Evolutionary conservation across 805 yeast genomes (phyloP).

Genomic region (Ogataea wickerhamii): DNA sequence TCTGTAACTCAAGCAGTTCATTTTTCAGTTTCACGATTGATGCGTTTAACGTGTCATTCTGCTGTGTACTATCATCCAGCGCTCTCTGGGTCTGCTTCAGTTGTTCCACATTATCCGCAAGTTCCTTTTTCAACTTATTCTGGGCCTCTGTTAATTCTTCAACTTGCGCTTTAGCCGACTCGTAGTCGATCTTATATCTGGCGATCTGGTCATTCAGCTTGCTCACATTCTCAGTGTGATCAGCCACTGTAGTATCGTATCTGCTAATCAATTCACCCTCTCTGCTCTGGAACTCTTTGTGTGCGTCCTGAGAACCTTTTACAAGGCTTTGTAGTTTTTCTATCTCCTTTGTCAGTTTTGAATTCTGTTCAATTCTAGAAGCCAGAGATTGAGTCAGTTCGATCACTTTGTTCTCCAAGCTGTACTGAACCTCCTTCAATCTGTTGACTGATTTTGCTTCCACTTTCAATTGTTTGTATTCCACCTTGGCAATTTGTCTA

Average conservation of each 20-base stretch:
- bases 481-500: slow-evolving; percentile 66
- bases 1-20: slow-evolving; percentile 35
- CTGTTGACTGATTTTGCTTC: slow-evolving; percentile 92
- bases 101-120: slow-evolving; percentile 57
- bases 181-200: slow-evolving; percentile 52
- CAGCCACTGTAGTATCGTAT: slow-evolving; percentile 41
- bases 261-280: slow-evolving; percentile 51
- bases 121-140: slow-evolving; percentile 59
- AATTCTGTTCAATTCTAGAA: slow-evolving; percentile 76
- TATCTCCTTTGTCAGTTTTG: slow-evolving; percentile 61
- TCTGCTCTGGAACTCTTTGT: slow-evolving; percentile 51
- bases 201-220: slow-evolving; percentile 53
- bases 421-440: slow-evolving; percentile 86
- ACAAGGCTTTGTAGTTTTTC: slow-evolving; percentile 48
- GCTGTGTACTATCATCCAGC: slow-evolving; percentile 54
- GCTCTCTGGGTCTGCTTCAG: slow-evolving; percentile 58
- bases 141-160: slow-evolving; percentile 60
- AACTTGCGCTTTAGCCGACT: slow-evolving; percentile 55
- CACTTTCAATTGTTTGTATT: slow-evolving; percentile 60
- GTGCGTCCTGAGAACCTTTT: slow-evolving; percentile 50
- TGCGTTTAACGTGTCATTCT: slow-evolving; percentile 62
- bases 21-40: slow-evolving; percentile 53
- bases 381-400: slow-evolving; percentile 86
- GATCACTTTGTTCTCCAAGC: slow-evolving; percentile 95
- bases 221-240: slow-evolving; percentile 47